Conservation (phyloP, 768 basidiomycete species). For the Tulasnella sp. region DNA sequence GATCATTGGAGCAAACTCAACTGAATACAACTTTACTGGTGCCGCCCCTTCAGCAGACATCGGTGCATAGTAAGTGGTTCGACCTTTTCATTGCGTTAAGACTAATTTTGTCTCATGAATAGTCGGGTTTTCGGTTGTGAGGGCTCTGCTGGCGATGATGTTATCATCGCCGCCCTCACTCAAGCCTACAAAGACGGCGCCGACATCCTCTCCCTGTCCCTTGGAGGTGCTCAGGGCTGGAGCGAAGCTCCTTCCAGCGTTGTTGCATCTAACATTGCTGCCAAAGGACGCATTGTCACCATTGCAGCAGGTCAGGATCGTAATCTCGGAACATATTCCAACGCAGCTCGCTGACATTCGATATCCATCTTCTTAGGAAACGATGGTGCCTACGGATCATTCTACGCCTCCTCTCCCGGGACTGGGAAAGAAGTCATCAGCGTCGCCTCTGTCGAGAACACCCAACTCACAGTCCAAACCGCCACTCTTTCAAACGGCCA, state of each 20-base stretch:
- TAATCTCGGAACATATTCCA: neutral
- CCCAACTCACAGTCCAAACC: neutral
- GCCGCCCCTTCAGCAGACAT: constrained; percentile 61
- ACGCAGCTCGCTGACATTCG: neutral
- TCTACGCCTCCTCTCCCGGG: constrained; percentile 40
- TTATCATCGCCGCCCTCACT: constrained; percentile 21
- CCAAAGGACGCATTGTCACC: constrained; percentile 57
- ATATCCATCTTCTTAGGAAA: constrained; percentile 32
- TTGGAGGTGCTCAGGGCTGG: constrained; percentile 22
- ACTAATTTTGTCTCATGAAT: constrained; percentile 31
- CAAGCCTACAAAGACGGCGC: constrained; percentile 25
- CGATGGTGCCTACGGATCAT: constrained; percentile 39
- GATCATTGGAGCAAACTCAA: neutral
- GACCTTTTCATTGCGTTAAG: neutral
- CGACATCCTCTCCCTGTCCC: constrained; percentile 27
- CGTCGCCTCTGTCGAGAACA: constrained; percentile 36
- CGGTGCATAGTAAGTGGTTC: constrained; percentile 29
- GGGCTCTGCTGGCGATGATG: constrained; percentile 15
- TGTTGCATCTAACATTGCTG: constrained; percentile 55
- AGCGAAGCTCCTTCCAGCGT: constrained; percentile 37
- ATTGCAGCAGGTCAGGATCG: constrained; percentile 25
- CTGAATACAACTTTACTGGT: constrained; percentile 59
- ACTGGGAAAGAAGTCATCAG: constrained; percentile 37
- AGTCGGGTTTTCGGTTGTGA: constrained; percentile 29
- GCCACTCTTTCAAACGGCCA: constrained; percentile 35